phyloP scores from a whole-genome alignment of 2,329 filamentous ascomycete genomes.

The Xylariaceae sp. region DNA sequence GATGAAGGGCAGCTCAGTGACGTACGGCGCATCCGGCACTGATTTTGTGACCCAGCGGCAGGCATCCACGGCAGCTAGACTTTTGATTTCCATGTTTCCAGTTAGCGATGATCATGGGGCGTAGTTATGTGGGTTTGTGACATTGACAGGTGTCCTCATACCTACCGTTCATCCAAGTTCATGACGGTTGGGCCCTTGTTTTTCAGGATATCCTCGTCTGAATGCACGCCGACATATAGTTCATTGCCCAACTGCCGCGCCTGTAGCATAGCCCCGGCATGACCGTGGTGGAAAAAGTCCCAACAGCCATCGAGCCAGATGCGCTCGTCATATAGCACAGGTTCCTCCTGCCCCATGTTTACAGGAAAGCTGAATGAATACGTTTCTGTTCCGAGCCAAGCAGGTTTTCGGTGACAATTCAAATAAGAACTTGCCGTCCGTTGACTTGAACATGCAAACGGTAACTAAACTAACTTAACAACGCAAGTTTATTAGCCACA shows the following conservation, averaged over 20 bases:
- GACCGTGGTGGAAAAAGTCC: conserved; percentile 97
- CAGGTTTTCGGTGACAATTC: too few relatives aligned
- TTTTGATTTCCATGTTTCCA: conserved; percentile 34
- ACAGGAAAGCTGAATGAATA: too few relatives aligned
- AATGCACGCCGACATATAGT: conserved; percentile 89
- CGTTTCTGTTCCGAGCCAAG: too few relatives aligned
- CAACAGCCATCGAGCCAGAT: conserved; percentile 99
- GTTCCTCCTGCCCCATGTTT: conserved; percentile 20
- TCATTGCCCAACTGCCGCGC: conserved; percentile 85
- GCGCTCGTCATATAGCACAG: conserved; percentile 59
- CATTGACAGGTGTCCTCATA: conserved; percentile 29
- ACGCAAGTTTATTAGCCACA: too few relatives aligned
- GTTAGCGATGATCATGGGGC: too few relatives aligned
- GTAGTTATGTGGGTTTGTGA: not conserved
- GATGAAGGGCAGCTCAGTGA: conserved; percentile 90
- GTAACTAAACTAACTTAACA: too few relatives aligned
- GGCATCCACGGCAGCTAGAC: conserved; percentile 83
- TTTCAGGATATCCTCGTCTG: conserved; percentile 88
- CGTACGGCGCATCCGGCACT: conserved; percentile 83
- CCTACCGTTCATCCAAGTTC: conserved; percentile 85
- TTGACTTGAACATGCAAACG: too few relatives aligned
- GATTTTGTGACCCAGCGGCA: conserved; percentile 90
- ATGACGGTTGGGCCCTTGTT: conserved; percentile 99
- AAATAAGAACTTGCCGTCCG: too few relatives aligned
- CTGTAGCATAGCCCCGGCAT: conserved; percentile 95